Base-by-base conservation (phyloP, 139 green algal species). In the Chlorella ohadii region DNA sequence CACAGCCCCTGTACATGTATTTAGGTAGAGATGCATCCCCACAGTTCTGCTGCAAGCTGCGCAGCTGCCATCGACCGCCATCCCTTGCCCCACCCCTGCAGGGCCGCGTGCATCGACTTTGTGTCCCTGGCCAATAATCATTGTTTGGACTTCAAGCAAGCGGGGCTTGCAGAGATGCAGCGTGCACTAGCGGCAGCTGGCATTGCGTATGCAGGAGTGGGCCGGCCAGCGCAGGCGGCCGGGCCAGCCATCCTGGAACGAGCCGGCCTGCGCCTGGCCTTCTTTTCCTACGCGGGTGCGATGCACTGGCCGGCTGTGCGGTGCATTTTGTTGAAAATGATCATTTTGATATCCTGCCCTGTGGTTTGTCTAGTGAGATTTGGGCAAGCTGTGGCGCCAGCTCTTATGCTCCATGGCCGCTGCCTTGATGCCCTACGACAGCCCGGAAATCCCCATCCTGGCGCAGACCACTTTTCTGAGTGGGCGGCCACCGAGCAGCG, bases 81-180 rank as follows among this genome's bases (percentile, higher is more conserved):
- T 28, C 4, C 11, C 13, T 38, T 15, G 9, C 34, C 3, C 68
- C 68, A 5, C 27, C 44, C 4, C 68, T 22, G 19, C 70, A 90
- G 84, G 33, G 34, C 79, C 59, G 81, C 90, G 56, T 27, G 57
- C 22, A 31, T 94, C 12, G 51, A 80, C 23, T 95, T 90, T 72
- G 91, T 90, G 34, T 91, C 84, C 12, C 72, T 96, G 12, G 92
- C 91, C 13, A 94, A 94, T 84, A 94, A 96, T 82, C 91, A 94
- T 66, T 81, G 89, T 4, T 82, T 94, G 44, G 91, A 94, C 71
- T 95, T 90, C 34, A 16, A 47, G n/a, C 63, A 75, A 6, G 25
- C 76, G 22, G 91, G 91, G 2, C 82, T 94, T 34, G 36, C 25
- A 1, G 90, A 94, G 28, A 95, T 90, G 23, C 72, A 56, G 64